Percentiles rank a stretch among this genome's conserved stretches.
Conservation (phyloP, 306 rosid species). For the Urtica urens region DNA sequence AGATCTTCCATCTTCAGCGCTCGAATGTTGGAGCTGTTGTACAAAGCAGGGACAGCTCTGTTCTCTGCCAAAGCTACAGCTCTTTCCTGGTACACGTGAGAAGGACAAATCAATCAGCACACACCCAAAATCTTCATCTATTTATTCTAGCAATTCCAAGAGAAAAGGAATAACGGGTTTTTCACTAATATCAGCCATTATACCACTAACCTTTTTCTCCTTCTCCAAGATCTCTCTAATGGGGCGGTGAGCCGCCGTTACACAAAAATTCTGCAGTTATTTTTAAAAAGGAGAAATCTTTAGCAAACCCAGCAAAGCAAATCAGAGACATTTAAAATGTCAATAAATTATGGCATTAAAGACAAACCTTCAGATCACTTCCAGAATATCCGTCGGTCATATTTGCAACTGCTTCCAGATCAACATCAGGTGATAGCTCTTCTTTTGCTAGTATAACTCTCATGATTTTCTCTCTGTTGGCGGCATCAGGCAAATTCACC, state of each 20-base stretch:
- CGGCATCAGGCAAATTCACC: conserved; percentile 83
- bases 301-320: background rate
- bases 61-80: conserved; percentile 46
- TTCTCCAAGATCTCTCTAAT: conserved; percentile 81
- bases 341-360: background rate
- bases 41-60: conserved; percentile 49
- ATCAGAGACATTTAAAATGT: background rate
- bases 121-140: background rate
- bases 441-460: conserved; percentile 79
- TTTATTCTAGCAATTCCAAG: no score
- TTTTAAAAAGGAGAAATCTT: conserved; percentile 6
- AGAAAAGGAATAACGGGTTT: no score
- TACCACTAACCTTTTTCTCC: conserved; percentile 64
- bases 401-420: conserved; percentile 66
- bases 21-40: conserved; percentile 62
- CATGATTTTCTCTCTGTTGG: conserved; percentile 71
- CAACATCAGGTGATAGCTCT: conserved; percentile 64
- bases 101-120: background rate
- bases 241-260: conserved; percentile 83
- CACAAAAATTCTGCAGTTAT: conserved; percentile 88
- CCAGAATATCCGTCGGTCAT: conserved; percentile 96
- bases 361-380: conserved; percentile 78
- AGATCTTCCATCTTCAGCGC: conserved; percentile 75
- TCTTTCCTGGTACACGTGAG: conserved; percentile 50
- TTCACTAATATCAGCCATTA: no score